These are phyloP conservation scores for Agaricus blazei DNA, from an alignment of 768 basidiomycete species.

Conservation along the genomic window DNA sequence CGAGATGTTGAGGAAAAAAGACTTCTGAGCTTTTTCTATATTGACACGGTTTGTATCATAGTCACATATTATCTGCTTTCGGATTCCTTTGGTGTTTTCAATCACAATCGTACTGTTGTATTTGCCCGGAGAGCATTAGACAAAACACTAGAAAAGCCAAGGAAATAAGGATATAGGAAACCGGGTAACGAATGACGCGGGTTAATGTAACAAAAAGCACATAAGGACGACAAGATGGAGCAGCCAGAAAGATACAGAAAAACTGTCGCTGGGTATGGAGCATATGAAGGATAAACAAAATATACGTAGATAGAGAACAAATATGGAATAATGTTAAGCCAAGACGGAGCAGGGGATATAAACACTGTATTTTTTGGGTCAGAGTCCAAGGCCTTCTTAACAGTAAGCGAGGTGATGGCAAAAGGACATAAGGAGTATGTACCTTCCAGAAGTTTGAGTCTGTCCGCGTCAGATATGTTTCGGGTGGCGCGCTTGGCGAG, in stretches of 20 bases:
- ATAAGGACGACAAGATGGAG: constrained; percentile 15
- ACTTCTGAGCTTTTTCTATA: constrained; percentile 8
- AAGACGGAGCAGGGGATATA: constrained; percentile 7
- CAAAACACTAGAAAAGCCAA: background rate
- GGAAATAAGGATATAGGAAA: constrained; percentile 11
- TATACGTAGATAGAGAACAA: constrained; percentile 13
- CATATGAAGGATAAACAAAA: constrained; percentile 13
- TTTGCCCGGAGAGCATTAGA: background rate
- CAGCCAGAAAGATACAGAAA: constrained; percentile 13
- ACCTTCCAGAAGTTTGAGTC: constrained; percentile 73
- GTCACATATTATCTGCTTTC: background rate
- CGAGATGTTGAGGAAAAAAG: constrained; percentile 42
- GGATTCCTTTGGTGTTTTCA: background rate
- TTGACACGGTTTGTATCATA: background rate
- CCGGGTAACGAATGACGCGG: constrained; percentile 12
- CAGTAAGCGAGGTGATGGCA: background rate
- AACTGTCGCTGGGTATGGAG: constrained; percentile 8
- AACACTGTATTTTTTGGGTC: constrained; percentile 1
- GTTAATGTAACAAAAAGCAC: background rate
- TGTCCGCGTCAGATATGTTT: constrained; percentile 70
- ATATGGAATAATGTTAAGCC: constrained; percentile 23
- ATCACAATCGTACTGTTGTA: background rate
- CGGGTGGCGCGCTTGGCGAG: constrained; percentile 80
- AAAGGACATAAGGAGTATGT: constrained; percentile 13
- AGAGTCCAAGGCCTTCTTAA: constrained; percentile 16